phyloP scores from a whole-genome alignment of 2,329 filamentous ascomycete genomes.

The Penicillium sp. region DNA sequence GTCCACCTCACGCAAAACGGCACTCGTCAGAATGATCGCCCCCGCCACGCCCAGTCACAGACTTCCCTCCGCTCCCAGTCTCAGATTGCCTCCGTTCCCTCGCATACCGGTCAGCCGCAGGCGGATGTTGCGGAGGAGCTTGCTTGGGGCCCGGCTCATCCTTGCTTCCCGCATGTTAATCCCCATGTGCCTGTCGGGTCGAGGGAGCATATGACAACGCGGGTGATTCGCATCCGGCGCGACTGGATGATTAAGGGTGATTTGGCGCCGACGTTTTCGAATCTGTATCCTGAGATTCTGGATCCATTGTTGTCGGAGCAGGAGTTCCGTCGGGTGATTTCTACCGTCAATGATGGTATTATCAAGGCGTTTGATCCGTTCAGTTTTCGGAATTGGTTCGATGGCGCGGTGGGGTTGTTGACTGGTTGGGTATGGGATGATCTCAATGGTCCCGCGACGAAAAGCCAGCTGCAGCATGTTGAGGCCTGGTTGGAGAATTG shows the following conservation, averaged over 20 bases:
- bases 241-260: slow-evolving; percentile 90
- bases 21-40: slow-evolving; percentile 21
- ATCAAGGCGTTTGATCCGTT: slow-evolving; percentile 72
- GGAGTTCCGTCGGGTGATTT: slow-evolving; percentile 73
- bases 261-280: slow-evolving; percentile 83
- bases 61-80: slow-evolving; percentile 36
- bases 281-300: slow-evolving; percentile 90
- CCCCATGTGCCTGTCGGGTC: slow-evolving; percentile 76
- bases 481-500: slow-evolving; percentile 79
- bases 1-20: slow-evolving; percentile 25
- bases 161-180: slow-evolving; percentile 88
- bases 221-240: slow-evolving; percentile 80
- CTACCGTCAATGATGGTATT: slow-evolving; percentile 70
- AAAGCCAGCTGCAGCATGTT: slow-evolving; percentile 58
- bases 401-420: slow-evolving; percentile 66
- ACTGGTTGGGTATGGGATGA: slow-evolving; percentile 97
- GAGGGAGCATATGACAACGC: slow-evolving; percentile 64
- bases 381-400: slow-evolving; percentile 65
- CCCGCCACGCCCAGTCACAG: slow-evolving; percentile 35
- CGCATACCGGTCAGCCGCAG: slow-evolving; percentile 28
- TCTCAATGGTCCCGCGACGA: slow-evolving; percentile 65
- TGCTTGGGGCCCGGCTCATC: slow-evolving; percentile 86
- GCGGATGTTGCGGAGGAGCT: slow-evolving; percentile 58
- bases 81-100: slow-evolving; percentile 33
- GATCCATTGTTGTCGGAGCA: slow-evolving; percentile 76